Evolutionary conservation across 305 asterid species (phyloP), one percentile per base, ranked within the genome.

Genomic region (Salvia sclarea): DNA sequence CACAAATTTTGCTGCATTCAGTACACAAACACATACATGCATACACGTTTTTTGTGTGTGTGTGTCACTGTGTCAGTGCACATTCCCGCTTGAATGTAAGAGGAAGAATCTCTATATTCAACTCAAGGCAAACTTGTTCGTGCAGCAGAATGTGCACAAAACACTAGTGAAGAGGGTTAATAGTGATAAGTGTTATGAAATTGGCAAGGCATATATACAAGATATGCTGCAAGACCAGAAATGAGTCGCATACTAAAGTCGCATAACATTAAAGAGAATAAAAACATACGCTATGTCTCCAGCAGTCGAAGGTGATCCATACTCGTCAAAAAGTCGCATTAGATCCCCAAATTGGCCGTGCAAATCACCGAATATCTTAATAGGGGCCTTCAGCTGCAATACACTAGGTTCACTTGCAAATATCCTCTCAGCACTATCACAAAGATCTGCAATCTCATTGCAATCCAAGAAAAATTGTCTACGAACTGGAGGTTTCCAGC

Each of bases 321-420:
- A 95, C 88, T 95, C 99, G 67, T 92, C 98, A 65, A 95, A 95
- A 66, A 95, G 97, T 60, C 99, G 86, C 99, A 95, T 95, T 44
- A 95, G 93, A 82, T 95, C 99, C 61, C 99, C 99, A 81, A 95
- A 95, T 70, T 95, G 99, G 53, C 99, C 99, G 48, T 95, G 99
- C 83, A 95, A 86, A 82, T 95, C 99, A 72, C 99, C 99, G 76
- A 95, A 95, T 73, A 95, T 90, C 82, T 95, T 95, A 64, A 95
- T 88, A 64, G 99, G 98, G 76, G 99, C 99, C 88, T 77, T 92
- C 77, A 95, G 88, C 82, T 92, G 97, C 64, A 95, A 79, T 60
- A 95, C 99, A 76, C 88, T 92, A 63, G 98, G 98, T 80, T 95
- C 99, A 52, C 90, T 82, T 0, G 97, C 76, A 85, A 95, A 92